Base-by-base conservation (phyloP, 495 filamentous ascomycete genomes). In the Penicillium manginii region DNA sequence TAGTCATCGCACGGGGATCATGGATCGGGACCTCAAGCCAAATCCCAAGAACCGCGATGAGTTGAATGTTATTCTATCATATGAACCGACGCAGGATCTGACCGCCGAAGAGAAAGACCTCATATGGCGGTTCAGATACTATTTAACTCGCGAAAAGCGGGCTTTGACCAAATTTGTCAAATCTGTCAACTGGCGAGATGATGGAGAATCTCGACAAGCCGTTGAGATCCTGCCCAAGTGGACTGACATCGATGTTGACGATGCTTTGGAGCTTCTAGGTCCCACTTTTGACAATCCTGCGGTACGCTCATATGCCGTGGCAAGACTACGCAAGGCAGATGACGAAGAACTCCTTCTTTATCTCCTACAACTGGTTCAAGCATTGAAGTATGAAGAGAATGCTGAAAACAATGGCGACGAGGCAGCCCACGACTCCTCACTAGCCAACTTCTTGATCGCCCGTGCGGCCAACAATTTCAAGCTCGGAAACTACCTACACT, bases 121-220 rank as follows among this genome's bases (percentile, higher is more conserved):
- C 11, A 82, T 99, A 31, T 99, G 94, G 94, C 91, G 93, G 62
- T 99, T 97, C 76, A 81, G 94, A 49, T 94, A 97, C 71, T 92
- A 96, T 69, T 72, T 99, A 6, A 93, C 91, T 0, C 83, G 92
- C 37, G 92, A 99, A 64, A 98, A 98, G 74, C 83, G 91, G 59
- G 94, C 93, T 2, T 78, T 98, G 39, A 97, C 94, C 21, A 99
- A 99, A 65, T 96, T 99, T 61, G 91, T 97, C 64, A 98, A 98
- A 72, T 96, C 91, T 2, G 93, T 97, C 35, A 89, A 91, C 53
- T 99, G 94, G 94, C 84, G 84, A 17, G 93, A 98, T 70, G 79
- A 79, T n/a, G 84, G 85, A 45, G 94, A 99, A 78, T 82, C 88
- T 22, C 88, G 88, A 48, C 91, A 97, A 73, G 93, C 93, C 8